Evolutionary conservation across 257 asterid genomes (phyloP).

Genomic region (Fraxinus americana): DNA sequence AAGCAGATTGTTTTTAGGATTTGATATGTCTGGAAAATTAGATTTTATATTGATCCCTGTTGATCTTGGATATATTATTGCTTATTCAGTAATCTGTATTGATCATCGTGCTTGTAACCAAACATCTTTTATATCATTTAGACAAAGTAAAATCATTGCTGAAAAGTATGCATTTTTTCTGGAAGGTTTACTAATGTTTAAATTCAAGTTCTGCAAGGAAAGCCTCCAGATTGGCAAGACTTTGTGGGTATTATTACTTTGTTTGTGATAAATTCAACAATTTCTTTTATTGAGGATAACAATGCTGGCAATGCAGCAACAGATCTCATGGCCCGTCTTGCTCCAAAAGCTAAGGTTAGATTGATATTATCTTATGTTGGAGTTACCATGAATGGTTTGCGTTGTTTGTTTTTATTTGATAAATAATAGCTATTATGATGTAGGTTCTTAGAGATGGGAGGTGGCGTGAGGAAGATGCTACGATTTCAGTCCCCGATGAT

Average conservation of each 20-base stretch:
- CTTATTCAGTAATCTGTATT: too few species aligned
- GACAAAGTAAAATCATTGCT: conserved; percentile 53
- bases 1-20: too few species aligned
- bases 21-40: too few species aligned
- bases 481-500: conserved; percentile 87
- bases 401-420: conserved; percentile 20
- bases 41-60: too few species aligned
- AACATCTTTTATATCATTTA: too few species aligned
- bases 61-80: too few species aligned
- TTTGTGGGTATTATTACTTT: conserved; percentile 91
- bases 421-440: conserved; percentile 25
- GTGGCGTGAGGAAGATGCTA: conserved; percentile 90
- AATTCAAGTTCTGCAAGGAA: conserved; percentile 56
- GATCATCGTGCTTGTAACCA: conserved; percentile 98
- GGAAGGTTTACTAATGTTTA: not conserved
- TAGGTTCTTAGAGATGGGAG: conserved; percentile 95
- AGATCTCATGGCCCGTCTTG: conserved; percentile 97
- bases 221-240: conserved; percentile 99
- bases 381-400: conserved; percentile 4
- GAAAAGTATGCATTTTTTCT: not conserved
- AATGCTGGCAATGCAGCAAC: conserved; percentile 99
- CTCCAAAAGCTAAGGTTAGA: conserved; percentile 88
- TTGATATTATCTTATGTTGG: not conserved
- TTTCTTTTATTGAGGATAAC: conserved; percentile 94
- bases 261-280: conserved; percentile 87